These are phyloP conservation scores for Cercospora zeina DNA, from an alignment of 2,329 filamentous ascomycete species.

Conservation along the genomic window DNA sequence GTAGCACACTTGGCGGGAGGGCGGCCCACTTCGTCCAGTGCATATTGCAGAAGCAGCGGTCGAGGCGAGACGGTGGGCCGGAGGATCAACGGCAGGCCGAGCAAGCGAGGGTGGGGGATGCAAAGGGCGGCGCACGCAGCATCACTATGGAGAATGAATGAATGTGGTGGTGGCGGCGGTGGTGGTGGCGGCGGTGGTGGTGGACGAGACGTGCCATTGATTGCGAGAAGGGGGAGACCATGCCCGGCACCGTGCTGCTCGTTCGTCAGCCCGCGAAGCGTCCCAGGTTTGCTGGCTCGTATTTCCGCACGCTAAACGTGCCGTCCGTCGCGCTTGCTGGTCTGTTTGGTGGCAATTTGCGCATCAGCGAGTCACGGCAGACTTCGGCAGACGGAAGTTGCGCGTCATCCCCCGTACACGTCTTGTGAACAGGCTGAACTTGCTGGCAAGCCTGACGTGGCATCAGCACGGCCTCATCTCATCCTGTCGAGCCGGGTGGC, in stretches of 20 bases:
- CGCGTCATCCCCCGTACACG: slow-evolving; percentile 8
- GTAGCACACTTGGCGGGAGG: slow-evolving; percentile 24
- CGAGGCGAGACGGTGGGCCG: background rate
- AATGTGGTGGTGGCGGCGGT: too few relatives aligned
- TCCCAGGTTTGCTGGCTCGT: slow-evolving; percentile 15
- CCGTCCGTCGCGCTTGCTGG: background rate
- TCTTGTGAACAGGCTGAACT: background rate
- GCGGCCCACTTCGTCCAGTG: slow-evolving; percentile 21
- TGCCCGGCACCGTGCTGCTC: background rate
- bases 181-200: too few relatives aligned
- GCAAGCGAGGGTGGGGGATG: slow-evolving; percentile 7
- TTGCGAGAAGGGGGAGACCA: background rate
- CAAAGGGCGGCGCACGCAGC: slow-evolving; percentile 1
- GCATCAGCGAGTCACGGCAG: slow-evolving; percentile 5
- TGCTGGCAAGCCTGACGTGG: background rate
- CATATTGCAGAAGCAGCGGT: slow-evolving; percentile 9
- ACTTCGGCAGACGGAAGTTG: background rate
- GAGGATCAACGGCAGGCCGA: background rate
- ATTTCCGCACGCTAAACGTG: slow-evolving; percentile 8
- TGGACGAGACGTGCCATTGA: background rate
- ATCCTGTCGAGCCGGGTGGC: too few relatives aligned
- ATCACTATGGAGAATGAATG: slow-evolving; percentile 4
- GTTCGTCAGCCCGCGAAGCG: slow-evolving; percentile 2
- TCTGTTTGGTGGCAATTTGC: background rate
- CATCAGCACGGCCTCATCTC: background rate